Base-by-base conservation (phyloP, 2,329 filamentous ascomycete species). In the Thielaviopsis cerberus region DNA sequence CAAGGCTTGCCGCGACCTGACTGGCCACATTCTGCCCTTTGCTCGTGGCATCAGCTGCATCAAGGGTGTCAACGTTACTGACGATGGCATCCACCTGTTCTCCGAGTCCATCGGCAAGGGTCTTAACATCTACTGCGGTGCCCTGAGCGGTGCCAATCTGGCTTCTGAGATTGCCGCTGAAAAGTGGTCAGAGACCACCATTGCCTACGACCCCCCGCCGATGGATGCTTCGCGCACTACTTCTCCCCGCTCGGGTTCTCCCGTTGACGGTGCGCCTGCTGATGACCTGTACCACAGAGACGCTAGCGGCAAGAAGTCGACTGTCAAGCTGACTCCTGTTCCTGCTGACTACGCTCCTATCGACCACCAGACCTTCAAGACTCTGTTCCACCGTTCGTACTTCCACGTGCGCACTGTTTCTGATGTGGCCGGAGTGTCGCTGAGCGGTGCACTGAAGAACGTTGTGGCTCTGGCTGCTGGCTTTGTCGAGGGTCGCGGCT, bases 151-250 rank as follows among this genome's bases (percentile, higher is more conserved):
- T 58, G 92, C 92, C 65, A 98, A 98, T 74, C 92, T 98, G 66
- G 92, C 94, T 54, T 86, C 79, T 64, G 94, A 98, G 71, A 92
- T 98, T 65, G 92, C 92, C 1, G 80, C 82, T 64, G 92, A 96
- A 75, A 95, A 96, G 70, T 97, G 88, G 79, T 95, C 86, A 61
- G 92, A 97, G 73, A 97, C 92, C 2, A 98, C 91, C 23, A 84
- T 98, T 61, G 92, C 90, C 53, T 98, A 98, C 70, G 89, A 95
- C 67, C 91, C 92, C 24, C 92, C 92, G 0, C 79, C 81, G 17
- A 81, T 94, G 74, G 91, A 97, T 72, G 34, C 54, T 53, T 92
- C 86, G 64, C 81, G 85, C 65, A 81, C 83, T 50, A 83, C 86
- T 1, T 83, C 85, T 11, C 78, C 78, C 4, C 72, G 73, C 26